Evolutionary conservation across 306 rosid genomes (phyloP).

Genomic region (Vigna hirtella): DNA sequence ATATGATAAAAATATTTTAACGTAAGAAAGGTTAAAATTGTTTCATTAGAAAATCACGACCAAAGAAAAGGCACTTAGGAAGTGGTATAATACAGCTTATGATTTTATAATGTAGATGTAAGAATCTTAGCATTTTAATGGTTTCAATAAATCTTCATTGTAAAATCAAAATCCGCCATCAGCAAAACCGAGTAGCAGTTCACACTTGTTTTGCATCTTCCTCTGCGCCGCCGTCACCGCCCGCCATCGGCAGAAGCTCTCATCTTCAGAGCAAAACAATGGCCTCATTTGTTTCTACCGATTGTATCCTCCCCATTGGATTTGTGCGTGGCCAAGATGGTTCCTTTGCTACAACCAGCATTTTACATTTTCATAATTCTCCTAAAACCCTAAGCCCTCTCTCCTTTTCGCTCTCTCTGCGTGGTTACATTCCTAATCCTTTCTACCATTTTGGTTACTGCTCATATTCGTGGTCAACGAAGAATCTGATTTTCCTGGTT

Average conservation of each 20-base stretch:
- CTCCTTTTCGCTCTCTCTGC: conserved; percentile 34
- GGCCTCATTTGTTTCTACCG: conserved; percentile 51
- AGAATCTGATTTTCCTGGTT: not conserved
- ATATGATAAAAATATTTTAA: too few relatives aligned
- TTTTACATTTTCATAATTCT: conserved; percentile 38
- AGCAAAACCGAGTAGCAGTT: not conserved
- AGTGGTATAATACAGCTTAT: too few relatives aligned
- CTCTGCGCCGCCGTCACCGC: not conserved
- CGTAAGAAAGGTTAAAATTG: too few relatives aligned
- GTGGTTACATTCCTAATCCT: conserved; percentile 43
- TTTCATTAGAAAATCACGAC: too few relatives aligned
- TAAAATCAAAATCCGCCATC: not conserved
- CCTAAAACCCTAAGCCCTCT: conserved; percentile 34
- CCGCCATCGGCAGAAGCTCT: not conserved
- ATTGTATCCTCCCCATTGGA: conserved; percentile 51
- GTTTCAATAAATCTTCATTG: too few relatives aligned
- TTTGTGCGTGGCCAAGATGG: conserved; percentile 27
- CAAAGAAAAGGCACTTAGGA: too few relatives aligned
- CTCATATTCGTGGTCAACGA: not conserved
- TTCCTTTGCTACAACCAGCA: conserved; percentile 11
- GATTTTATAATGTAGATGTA: too few relatives aligned
- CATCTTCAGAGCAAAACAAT: conserved; percentile 40
- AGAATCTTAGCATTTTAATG: too few relatives aligned
- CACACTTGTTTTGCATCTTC: not conserved
- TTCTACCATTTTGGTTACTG: conserved; percentile 16